Evolutionary conservation across 345 rosid species (phyloP), one percentile per base, ranked within the genome.

Genomic region (Fremontodendron californicum): DNA sequence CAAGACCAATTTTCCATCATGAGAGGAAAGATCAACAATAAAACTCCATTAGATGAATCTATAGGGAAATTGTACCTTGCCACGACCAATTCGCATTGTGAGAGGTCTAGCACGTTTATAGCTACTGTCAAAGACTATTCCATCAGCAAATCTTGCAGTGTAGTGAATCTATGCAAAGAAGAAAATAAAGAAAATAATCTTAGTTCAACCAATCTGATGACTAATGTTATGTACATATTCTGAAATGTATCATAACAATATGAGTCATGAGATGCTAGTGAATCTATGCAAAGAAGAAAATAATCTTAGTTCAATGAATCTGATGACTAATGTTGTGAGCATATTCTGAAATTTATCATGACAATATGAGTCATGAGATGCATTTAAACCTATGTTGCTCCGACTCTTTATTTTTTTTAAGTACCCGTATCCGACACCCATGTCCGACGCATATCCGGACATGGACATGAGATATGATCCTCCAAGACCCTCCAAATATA

Each of bases 41-140:
- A 40, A 46, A 27, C 21, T 45, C 39, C 11, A 27, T 6, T 27
- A 45, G 52, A 69, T 27, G 13, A 46, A 46, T 46, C 23, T 45
- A 12, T 15, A 25, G 55, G 23, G 7, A 29, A 46, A 27, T 15
- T 60, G 52, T 86, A 85, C 98, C 97, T 93, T 95, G n/a, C 98
- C 94, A 23, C 89, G 88, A 2, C 99, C 99, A 87, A 95, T 81
- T 31, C 98, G 91, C 98, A 95, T 89, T 13, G 99, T 93, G 58
- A 95, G 99, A 45, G 97, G 92, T 84, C 98, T 89, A 21, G 84
- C 91, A 12, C 98, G 96, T 82, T 95, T 95, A 76, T 95, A 95
- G 82, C 94, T 93, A 87, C 99, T 95, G 63, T 93, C 98, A 74
- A 95, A 93, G 77, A 95, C 87, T 27, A 71, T 93, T 37, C 99